A percentile compares a stretch with the other conserved stretches of the same genome.
Conservation (phyloP, 2,329 filamentous ascomycete genomes). For the Paracorniculantispora psalliotae region DNA sequence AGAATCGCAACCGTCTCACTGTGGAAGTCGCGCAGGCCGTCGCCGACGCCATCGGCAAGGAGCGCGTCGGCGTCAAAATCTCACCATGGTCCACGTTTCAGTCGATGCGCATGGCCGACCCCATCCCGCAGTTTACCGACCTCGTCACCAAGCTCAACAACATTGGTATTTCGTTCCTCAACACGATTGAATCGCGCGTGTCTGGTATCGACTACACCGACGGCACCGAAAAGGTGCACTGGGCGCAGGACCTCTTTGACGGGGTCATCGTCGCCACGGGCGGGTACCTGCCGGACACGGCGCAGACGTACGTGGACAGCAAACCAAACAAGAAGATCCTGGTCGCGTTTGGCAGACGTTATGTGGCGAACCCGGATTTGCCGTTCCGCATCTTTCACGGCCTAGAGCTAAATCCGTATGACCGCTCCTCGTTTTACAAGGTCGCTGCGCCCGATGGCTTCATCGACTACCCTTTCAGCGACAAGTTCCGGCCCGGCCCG, state of each 20-base stretch:
- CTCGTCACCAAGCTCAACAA: constrained; percentile 45
- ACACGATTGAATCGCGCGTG: constrained; percentile 56
- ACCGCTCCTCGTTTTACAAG: constrained; percentile 26
- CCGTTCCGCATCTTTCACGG: constrained; percentile 23
- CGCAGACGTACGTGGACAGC: constrained; percentile 25
- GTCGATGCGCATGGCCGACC: constrained; percentile 58
- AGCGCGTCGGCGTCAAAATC: constrained; percentile 52
- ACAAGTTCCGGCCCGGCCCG: background rate
- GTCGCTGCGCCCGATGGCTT: background rate
- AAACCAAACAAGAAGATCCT: constrained; percentile 28
- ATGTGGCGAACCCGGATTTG: constrained; percentile 27
- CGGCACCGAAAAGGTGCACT: constrained; percentile 27
- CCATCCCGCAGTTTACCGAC: constrained; percentile 58
- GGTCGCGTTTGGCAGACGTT: constrained; percentile 29
- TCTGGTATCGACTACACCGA: constrained; percentile 38
- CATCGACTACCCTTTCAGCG: background rate
- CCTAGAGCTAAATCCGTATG: constrained; percentile 22
- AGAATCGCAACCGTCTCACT: constrained; percentile 49
- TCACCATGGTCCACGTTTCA: constrained; percentile 59
- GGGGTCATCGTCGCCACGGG: constrained; percentile 30
- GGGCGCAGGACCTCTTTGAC: constrained; percentile 30
- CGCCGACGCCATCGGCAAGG: constrained; percentile 39
- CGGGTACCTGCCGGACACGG: constrained; percentile 21
- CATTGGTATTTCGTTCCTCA: constrained; percentile 55
- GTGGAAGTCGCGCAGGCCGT: constrained; percentile 42